Base-by-base conservation (phyloP, 2,329 filamentous ascomycete genomes). In the Aspergillus oerlinghausenensis region DNA sequence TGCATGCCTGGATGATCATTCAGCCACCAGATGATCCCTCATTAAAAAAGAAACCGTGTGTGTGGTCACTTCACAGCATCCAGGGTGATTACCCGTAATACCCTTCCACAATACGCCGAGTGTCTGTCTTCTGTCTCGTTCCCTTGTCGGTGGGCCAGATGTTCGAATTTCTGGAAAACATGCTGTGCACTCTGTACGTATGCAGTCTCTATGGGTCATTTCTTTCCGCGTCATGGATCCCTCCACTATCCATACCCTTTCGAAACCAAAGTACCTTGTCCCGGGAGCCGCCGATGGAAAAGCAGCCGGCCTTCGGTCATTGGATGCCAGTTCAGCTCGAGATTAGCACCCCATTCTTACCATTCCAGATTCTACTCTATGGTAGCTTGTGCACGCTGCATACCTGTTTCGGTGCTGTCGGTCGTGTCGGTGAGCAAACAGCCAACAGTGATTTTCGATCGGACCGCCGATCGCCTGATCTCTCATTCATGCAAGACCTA, bases 381-480 rank as follows among this genome's bases (percentile, higher is more conserved):
- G 45, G n/a, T n/a, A 29, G 21, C 29, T 51, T 38, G 28, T 49
- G n/a, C 54, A 50, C 52, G 43, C 50, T 63, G 57, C 57, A 63
- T 63, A 19, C 55, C 51, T 55, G 50, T 55, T 54, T 54, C 45
- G 51, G 57, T 61, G 29, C 53, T 62, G 49, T 61, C 35, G 47
- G 49, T 52, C 59, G 52, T 65, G 66, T 70, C 68, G 67, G 68
- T 71, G 67, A 69, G 58, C 58, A 54, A 60, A 58, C 54, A 53
- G 55, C 57, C 59, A 64, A 57, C 60, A 55, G 60, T 52, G 52
- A 60, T 56, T 58, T 60, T 62, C 65, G 50, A 63, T 65, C 53
- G 58, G 64, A 62, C 52, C 61, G 63, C 61, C 64, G 69, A 68
- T 70, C 67, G 64, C 58, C 61, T 66, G 65, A 65, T 66, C 59